phyloP scores from a whole-genome alignment of 495 filamentous ascomycete species.

The Penicillium bovifimosum region DNA sequence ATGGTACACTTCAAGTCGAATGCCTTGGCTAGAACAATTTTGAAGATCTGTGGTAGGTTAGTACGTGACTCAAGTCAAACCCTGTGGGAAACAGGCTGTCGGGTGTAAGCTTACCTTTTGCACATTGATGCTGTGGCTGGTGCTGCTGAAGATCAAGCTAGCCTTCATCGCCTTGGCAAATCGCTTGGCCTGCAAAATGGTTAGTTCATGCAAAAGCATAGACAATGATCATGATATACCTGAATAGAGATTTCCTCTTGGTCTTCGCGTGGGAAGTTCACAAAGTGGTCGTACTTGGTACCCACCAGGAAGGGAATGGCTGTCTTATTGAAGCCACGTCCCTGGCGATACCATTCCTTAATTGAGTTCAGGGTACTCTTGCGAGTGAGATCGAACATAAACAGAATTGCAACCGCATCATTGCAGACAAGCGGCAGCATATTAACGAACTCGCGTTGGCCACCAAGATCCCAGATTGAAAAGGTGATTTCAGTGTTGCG shows the following conservation, averaged over 20 bases:
- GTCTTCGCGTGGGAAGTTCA: conserved; percentile 94
- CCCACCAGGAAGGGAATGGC: conserved; percentile 95
- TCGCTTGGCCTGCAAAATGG: conserved; percentile 64
- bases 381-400: conserved; percentile 98
- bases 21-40: conserved; percentile 96
- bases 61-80: background rate
- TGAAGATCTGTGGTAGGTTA: conserved; percentile 75
- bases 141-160: conserved; percentile 94
- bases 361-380: conserved; percentile 98
- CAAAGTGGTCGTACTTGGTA: conserved; percentile 98
- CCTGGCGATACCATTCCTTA: conserved; percentile 99
- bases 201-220: background rate
- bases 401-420: conserved; percentile 94
- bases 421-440: conserved; percentile 99
- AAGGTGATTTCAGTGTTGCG: conserved; percentile 99
- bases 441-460: conserved; percentile 98
- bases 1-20: conserved; percentile 99
- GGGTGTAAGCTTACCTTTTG: conserved; percentile 67
- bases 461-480: conserved; percentile 97
- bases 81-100: background rate
- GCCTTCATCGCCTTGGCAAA: conserved; percentile 99
- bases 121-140: conserved; percentile 98
- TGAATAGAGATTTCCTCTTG: conserved; percentile 97
- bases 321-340: conserved; percentile 97
- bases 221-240: conserved; percentile 41